These are phyloP conservation scores for Blastocystis sp. DNA, from an alignment of 352 stramenopile genomes.

Conservation along the genomic window DNA sequence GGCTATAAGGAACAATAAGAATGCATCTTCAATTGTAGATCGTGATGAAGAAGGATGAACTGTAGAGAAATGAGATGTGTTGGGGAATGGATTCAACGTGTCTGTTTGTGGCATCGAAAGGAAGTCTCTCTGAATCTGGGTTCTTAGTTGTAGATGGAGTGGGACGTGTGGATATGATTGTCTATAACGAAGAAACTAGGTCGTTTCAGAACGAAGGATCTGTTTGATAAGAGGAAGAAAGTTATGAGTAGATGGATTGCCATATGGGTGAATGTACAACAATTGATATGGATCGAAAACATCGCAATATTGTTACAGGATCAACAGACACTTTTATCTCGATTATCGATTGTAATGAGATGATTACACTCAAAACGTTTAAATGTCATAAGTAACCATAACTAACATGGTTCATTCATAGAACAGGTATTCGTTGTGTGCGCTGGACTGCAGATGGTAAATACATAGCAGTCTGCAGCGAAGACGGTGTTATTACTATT, in stretches of 20 bases:
- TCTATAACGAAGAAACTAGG: not conserved
- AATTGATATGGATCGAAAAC: slow-evolving; percentile 43
- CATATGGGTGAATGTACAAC: slow-evolving; percentile 12
- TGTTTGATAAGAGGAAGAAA: not conserved
- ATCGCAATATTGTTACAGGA: not conserved
- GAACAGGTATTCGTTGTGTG: not conserved
- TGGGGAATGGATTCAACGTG: slow-evolving; percentile 19
- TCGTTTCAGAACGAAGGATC: not conserved
- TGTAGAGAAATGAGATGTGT: slow-evolving; percentile 42
- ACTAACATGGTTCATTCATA: not conserved
- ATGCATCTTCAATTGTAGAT: not conserved
- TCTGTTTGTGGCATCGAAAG: not conserved
- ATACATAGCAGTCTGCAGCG: slow-evolving; percentile 7
- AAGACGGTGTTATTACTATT: not conserved
- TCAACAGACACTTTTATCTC: slow-evolving; percentile 3
- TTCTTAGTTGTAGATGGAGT: not conserved
- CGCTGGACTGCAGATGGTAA: not conserved
- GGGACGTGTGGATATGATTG: slow-evolving; percentile 34
- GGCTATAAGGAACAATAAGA: not conserved
- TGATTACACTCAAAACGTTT: not conserved
- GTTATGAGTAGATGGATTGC: slow-evolving; percentile 2
- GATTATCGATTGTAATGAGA: slow-evolving; percentile 9
- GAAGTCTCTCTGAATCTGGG: not conserved
- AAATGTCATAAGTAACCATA: slow-evolving; percentile 19
- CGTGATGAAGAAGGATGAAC: not conserved